These are phyloP conservation scores for Ceratobasidium sp. DNA, from an alignment of 1,284 basidiomycete genomes.

Conservation along the genomic window DNA sequence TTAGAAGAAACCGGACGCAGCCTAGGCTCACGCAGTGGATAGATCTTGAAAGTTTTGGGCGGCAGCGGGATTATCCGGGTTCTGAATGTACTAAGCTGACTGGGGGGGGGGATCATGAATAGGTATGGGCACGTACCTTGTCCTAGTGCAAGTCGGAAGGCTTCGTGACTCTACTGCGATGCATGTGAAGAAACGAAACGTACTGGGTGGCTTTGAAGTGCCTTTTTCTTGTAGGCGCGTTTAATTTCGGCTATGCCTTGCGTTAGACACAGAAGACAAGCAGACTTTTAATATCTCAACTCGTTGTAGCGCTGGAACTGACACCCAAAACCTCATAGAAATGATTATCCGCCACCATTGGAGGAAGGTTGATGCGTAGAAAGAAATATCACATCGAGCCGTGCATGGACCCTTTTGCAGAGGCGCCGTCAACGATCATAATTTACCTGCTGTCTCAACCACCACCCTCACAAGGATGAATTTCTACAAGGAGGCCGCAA, in stretches of 20 bases:
- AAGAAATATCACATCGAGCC: background rate
- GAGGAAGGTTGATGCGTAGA: background rate
- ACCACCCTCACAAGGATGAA: constrained; percentile 65
- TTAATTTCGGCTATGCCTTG: constrained; percentile 76
- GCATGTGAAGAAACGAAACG: constrained; percentile 48
- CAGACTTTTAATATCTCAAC: constrained; percentile 51
- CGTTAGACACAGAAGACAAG: background rate
- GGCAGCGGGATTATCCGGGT: constrained; percentile 78
- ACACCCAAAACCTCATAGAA: constrained; percentile 81
- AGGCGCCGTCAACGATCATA: background rate
- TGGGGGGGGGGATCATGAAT: constrained; percentile 39
- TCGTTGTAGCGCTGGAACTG: constrained; percentile 68
- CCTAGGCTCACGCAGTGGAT: constrained; percentile 76
- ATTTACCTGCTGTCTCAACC: background rate
- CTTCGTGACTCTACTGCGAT: constrained; percentile 25
- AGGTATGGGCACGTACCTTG: constrained; percentile 57
- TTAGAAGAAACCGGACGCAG: constrained; percentile 12
- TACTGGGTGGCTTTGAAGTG: constrained; percentile 89
- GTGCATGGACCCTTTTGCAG: background rate
- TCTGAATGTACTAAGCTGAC: constrained; percentile 57
- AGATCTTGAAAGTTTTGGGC: constrained; percentile 87
- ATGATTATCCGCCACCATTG: constrained; percentile 72
- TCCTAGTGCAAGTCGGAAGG: constrained; percentile 54
- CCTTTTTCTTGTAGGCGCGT: constrained; percentile 92
- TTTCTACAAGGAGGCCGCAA: constrained; percentile 89